A percentile compares a stretch with the other conserved stretches of the same genome.
These are phyloP conservation scores for Fusarium udum DNA, from an alignment of 2,329 filamentous ascomycete genomes.

Conservation along the genomic window DNA sequence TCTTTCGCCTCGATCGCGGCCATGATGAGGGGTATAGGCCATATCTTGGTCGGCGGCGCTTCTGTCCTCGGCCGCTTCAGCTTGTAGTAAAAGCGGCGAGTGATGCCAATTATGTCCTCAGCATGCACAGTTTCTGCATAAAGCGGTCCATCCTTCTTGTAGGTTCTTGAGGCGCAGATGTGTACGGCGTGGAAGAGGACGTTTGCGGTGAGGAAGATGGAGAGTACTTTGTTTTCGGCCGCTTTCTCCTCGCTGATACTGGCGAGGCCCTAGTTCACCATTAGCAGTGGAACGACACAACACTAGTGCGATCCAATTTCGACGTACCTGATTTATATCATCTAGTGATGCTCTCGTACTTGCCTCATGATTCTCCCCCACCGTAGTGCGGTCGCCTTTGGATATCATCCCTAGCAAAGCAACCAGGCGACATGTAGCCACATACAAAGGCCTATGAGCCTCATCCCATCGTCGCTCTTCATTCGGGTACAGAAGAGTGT, in stretches of 20 bases:
- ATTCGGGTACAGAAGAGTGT: neutral
- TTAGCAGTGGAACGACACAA: rapidly evolving
- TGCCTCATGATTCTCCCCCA: rapidly evolving
- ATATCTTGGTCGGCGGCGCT: neutral
- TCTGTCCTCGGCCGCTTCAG: rapidly evolving
- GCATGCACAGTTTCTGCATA: rapidly evolving
- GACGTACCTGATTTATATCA: neutral
- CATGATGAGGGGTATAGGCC: neutral
- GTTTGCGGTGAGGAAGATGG: neutral
- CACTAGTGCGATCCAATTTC: rapidly evolving
- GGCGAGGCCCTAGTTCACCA: rapidly evolving
- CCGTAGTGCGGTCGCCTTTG: neutral
- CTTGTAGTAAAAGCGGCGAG: neutral
- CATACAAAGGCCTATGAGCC: neutral
- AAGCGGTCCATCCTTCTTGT: rapidly evolving
- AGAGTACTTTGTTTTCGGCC: neutral
- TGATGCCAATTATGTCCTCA: neutral
- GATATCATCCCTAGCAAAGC: neutral
- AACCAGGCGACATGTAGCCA: neutral
- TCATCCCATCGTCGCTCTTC: neutral
- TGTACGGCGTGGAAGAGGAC: neutral
- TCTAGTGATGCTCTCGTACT: neutral
- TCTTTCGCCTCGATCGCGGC: neutral
- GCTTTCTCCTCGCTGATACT: neutral
- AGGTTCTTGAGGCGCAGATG: neutral